Evolutionary conservation across 352 stramenopile species (phyloP).

Genomic region (Globisporangium paddicum): DNA sequence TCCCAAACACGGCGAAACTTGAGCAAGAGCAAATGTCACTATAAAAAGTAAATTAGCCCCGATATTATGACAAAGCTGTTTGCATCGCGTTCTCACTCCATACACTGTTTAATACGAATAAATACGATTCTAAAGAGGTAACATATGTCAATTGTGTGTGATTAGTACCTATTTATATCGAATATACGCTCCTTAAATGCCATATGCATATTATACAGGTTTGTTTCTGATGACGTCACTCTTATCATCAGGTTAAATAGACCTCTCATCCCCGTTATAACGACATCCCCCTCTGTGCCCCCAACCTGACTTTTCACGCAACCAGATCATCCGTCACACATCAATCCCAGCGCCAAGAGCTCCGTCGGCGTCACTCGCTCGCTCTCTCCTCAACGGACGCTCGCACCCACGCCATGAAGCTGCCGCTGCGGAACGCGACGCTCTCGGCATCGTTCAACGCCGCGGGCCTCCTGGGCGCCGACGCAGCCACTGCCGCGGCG

Average conservation of each 20-base stretch:
- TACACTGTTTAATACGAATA: no score
- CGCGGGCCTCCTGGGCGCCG: slow-evolving; percentile 6
- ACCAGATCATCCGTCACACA: background rate
- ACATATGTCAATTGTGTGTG: background rate
- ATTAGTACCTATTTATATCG: no score
- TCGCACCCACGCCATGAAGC: slow-evolving; percentile 2
- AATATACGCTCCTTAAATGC: background rate
- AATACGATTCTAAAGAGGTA: background rate
- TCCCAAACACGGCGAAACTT: slow-evolving; percentile 5
- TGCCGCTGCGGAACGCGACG: slow-evolving; percentile 13
- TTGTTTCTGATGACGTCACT: background rate
- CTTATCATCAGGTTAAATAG: background rate
- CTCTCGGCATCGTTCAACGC: slow-evolving; percentile 7
- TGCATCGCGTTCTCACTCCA: background rate
- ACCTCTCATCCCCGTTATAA: background rate
- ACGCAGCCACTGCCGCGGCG: background rate
- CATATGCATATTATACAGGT: background rate
- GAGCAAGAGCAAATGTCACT: background rate
- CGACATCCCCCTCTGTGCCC: slow-evolving; percentile 3
- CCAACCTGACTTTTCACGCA: slow-evolving; percentile 6
- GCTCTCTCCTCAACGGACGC: background rate
- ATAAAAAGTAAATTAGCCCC: background rate
- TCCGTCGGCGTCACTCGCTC: background rate
- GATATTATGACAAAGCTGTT: background rate
- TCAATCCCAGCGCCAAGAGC: background rate